A percentile compares a stretch with the other conserved stretches of the same genome.
Evolutionary conservation across 345 rosid genomes (phyloP).

Genomic region (Populus nigra): DNA sequence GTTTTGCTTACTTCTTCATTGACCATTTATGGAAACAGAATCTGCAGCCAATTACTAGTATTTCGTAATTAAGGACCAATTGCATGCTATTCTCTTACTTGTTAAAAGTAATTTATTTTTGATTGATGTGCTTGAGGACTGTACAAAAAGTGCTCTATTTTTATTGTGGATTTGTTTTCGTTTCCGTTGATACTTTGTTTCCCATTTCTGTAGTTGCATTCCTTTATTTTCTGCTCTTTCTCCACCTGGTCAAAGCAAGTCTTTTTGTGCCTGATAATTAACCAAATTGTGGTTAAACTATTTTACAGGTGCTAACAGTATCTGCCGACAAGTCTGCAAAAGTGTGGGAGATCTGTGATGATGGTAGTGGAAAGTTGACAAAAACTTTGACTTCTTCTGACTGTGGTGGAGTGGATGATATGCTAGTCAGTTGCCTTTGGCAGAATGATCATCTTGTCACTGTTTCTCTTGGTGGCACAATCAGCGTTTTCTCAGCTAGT

Average conservation of each 20-base stretch:
- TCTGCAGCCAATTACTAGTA: not conserved
- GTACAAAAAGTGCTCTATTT: not conserved
- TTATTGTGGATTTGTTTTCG: not conserved
- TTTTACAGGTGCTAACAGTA: slow-evolving; percentile 67
- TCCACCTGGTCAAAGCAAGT: not conserved
- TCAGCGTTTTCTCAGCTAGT: slow-evolving; percentile 66
- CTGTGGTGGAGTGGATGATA: slow-evolving; percentile 83
- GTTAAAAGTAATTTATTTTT: not conserved
- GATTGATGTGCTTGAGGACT: not conserved
- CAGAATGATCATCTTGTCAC: slow-evolving; percentile 80
- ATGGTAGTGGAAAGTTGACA: slow-evolving; percentile 61
- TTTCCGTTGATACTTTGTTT: not conserved
- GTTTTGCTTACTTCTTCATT: not conserved
- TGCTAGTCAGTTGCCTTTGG: slow-evolving; percentile 97
- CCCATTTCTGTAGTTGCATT: not conserved
- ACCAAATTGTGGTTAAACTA: slow-evolving; percentile 7
- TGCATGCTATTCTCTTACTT: not conserved
- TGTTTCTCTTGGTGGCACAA: slow-evolving; percentile 87
- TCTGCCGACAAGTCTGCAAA: slow-evolving; percentile 98
- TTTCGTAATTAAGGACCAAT: not conserved
- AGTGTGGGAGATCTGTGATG: slow-evolving; percentile 81
- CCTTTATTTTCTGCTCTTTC: not conserved
- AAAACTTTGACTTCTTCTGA: slow-evolving; percentile 67
- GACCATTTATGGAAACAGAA: not conserved
- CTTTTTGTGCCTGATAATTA: not conserved